Conservation (phyloP, 176 grass and related monocot species). For the Triticum monococcum region DNA sequence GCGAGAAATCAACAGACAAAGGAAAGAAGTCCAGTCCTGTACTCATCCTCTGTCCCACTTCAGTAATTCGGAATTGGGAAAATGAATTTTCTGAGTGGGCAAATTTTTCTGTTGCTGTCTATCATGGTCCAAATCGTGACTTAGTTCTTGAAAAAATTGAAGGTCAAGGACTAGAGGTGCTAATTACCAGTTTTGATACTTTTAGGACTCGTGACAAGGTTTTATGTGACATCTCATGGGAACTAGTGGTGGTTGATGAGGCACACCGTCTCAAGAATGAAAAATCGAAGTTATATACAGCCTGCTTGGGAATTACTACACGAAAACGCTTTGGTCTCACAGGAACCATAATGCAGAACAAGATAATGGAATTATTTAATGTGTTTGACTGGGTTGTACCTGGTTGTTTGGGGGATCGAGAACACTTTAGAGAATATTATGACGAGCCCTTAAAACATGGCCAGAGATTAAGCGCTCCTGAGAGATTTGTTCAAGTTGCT, state of each 20-base stretch:
- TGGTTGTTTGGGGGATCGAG: conserved; percentile 76
- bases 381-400: conserved; percentile 92
- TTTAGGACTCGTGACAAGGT: conserved; percentile 79
- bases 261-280: conserved; percentile 93
- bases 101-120: conserved; percentile 69
- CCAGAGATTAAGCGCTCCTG: conserved; percentile 86
- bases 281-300: conserved; percentile 76
- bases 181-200: conserved; percentile 98
- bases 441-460: conserved; percentile 90
- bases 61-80: conserved; percentile 95
- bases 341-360: conserved; percentile 96
- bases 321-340: conserved; percentile 81
- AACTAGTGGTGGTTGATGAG: conserved; percentile 93
- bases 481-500: conserved; percentile 82
- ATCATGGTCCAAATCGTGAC: conserved; percentile 91
- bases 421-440: conserved; percentile 91
- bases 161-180: conserved; percentile 56
- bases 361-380: conserved; percentile 95
- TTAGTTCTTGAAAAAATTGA: conserved; percentile 80
- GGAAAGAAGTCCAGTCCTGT: conserved; percentile 50
- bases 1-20: conserved; percentile 30
- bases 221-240: conserved; percentile 81
- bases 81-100: conserved; percentile 94
- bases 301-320: conserved; percentile 80
- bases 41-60: conserved; percentile 84